These are phyloP conservation scores for Hansenula anomala DNA, from an alignment of 1,139 yeast genomes.

Conservation along the genomic window DNA sequence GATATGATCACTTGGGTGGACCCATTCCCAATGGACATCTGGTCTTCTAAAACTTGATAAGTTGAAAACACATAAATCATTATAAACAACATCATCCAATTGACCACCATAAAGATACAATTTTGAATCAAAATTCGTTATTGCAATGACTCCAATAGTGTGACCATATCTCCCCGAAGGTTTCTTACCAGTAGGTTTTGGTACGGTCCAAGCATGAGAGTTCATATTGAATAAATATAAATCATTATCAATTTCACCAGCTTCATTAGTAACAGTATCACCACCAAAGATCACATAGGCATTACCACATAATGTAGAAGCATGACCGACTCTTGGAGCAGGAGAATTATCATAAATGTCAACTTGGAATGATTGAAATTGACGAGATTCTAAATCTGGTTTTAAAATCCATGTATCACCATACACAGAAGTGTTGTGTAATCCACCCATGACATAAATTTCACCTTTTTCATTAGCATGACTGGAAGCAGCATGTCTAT, in stretches of 20 bases:
- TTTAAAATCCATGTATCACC: constrained; percentile 88
- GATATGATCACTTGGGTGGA: constrained; percentile 46
- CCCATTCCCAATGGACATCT: constrained; percentile 77
- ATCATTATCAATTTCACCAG: constrained; percentile 81
- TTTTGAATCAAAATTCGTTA: constrained; percentile 63
- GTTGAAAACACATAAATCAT: constrained; percentile 84
- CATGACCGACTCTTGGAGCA: constrained; percentile 96
- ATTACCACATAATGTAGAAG: constrained; percentile 87
- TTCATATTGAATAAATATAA: constrained; percentile 86
- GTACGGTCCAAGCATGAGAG: constrained; percentile 86
- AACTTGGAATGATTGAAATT: constrained; percentile 37
- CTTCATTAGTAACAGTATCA: constrained; percentile 77
- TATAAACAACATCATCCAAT: constrained; percentile 79
- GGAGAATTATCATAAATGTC: constrained; percentile 72
- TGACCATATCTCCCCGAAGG: constrained; percentile 97
- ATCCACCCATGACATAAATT: constrained; percentile 88
- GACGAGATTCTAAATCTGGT: constrained; percentile 35
- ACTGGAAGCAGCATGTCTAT: constrained; percentile 85
- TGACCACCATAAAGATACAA: constrained; percentile 94
- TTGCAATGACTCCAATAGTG: constrained; percentile 56
- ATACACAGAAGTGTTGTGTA: constrained; percentile 86
- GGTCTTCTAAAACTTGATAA: constrained; percentile 83
- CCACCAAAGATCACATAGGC: constrained; percentile 97
- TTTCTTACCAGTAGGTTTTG: constrained; percentile 73
- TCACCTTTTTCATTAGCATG: constrained; percentile 77